phyloP scores from a whole-genome alignment of 148 eudicot species.

The Vaccinium vitisidaea region DNA sequence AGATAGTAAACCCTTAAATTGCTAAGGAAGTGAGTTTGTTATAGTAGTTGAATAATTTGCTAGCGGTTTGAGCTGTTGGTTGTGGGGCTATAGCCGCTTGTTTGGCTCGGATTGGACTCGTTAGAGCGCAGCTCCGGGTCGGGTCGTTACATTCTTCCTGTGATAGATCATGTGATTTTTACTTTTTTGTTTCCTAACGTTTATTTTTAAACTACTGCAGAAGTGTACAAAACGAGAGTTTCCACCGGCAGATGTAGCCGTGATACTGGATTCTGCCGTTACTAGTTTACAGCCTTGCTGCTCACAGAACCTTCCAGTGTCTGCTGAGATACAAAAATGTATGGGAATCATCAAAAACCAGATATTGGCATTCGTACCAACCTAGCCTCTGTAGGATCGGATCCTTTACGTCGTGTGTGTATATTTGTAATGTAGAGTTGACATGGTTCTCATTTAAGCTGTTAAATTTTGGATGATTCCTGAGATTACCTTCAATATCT shows the following conservation, averaged over 20 bases:
- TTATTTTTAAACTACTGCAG: slow-evolving; percentile 43
- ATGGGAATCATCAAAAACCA: slow-evolving; percentile 89
- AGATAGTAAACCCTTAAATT: too few relatives aligned
- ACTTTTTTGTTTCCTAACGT: not conserved
- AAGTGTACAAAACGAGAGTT: slow-evolving; percentile 89
- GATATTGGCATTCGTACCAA: slow-evolving; percentile 87
- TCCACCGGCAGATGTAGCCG: slow-evolving; percentile 90
- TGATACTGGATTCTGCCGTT: slow-evolving; percentile 76
- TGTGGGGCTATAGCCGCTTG: too few relatives aligned
- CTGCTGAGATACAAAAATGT: slow-evolving; percentile 84
- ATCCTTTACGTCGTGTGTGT: not conserved
- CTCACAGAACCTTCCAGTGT: slow-evolving; percentile 68
- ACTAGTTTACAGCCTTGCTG: slow-evolving; percentile 72
- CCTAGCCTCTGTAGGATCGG: slow-evolving; percentile 25
- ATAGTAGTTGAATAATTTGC: too few relatives aligned
- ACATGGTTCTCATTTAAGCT: not conserved
- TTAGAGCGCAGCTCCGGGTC: too few relatives aligned
- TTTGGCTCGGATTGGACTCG: too few relatives aligned
- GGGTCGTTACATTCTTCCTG: not conserved
- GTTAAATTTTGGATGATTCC: slow-evolving; percentile 13
- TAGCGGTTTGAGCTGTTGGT: too few relatives aligned
- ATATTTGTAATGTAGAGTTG: not conserved
- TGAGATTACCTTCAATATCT: not conserved
- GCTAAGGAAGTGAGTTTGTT: too few relatives aligned
- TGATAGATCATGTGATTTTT: not conserved